Percentiles rank a stretch among this genome's conserved stretches.
phyloP scores from a whole-genome alignment of 2,329 filamentous ascomycete species.

The Scedosporium minutisporum region DNA sequence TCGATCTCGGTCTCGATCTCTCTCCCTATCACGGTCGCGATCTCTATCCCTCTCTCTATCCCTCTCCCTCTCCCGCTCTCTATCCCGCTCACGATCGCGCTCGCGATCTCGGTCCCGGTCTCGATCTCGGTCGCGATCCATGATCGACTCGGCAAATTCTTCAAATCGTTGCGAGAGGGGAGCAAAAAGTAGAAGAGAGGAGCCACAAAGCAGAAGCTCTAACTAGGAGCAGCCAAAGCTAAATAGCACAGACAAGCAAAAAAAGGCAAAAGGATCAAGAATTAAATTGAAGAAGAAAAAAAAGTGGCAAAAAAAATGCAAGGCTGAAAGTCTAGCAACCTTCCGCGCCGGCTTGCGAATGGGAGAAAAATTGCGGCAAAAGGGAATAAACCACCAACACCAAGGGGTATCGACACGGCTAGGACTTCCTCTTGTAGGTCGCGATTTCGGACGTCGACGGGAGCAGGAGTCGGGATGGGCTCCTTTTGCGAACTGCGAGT shows the following conservation, averaged over 20 bases:
- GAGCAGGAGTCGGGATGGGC: neutral
- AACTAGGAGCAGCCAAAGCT: too few species aligned
- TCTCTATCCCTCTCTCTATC: slow-evolving; percentile 18
- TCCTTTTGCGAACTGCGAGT: neutral
- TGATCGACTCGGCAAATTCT: neutral
- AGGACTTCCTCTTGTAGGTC: neutral
- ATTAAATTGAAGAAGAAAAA: neutral
- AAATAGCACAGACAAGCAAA: neutral
- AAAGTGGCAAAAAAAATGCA: slow-evolving; percentile 5
- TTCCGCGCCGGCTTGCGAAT: slow-evolving; percentile 17
- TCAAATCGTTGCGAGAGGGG: neutral
- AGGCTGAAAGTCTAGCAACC: slow-evolving; percentile 9
- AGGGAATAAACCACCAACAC: neutral
- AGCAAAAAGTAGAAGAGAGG: neutral
- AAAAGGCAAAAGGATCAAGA: neutral
- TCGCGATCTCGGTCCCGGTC: slow-evolving; percentile 17
- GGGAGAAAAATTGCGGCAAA: neutral
- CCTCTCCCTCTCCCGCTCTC: slow-evolving; percentile 11
- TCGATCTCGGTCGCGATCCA: slow-evolving; percentile 9
- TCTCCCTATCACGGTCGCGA: slow-evolving; percentile 1
- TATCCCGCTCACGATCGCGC: slow-evolving; percentile 16
- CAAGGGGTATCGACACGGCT: neutral
- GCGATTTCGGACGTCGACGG: neutral
- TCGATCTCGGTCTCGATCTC: slow-evolving; percentile 3
- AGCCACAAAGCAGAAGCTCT: too few species aligned